Evolutionary conservation across 192 early-diverging fungal genomes (phyloP), one percentile per base, ranked within the genome.

Genomic region (Jimgerdemannia lactiflua): DNA sequence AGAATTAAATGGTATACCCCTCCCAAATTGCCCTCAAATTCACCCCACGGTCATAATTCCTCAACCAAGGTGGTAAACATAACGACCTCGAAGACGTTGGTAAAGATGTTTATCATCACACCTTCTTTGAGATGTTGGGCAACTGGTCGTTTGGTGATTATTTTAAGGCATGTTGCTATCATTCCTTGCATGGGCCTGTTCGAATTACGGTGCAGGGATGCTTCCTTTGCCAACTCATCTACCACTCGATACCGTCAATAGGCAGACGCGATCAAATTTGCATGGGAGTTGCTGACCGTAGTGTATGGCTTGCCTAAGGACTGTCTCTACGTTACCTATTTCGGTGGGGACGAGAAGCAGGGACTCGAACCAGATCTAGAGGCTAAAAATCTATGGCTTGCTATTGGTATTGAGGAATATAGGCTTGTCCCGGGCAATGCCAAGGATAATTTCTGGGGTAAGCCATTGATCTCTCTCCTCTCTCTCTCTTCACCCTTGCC

Each of bases 61-160:
- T 29, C 29, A 29, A 29, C 7, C 40, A 70, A 94, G 90, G 91
- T 89, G 98, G 98, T 75, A 99, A 99, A 85, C 98, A 99, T 83
- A 99, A 99, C 79, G 97, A 99, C 86, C 87, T 99, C 70, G 97
- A 99, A 70, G 97, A 99, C 84, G 97, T 99, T 39, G 97, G 97
- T 72, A 96, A 94, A 79, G 97, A 99, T 80, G 93, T 93, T 4
- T 99, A 99, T 83, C 97, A 99, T 86, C 97, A 99, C 83, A 99
- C 97, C 63, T 99, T 98, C 89, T 99, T 99, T 87, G 97, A 99
- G 84, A 99, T 99, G 97, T 87, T 99, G 82, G 97, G 97, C 74
- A 99, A 99, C 91, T 99, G 97, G 97, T 98, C 96, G n/a, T 99
- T 99, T 83, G 96, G 97, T 74, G 94, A 99, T 79, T 98, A 99